These are phyloP conservation scores for Rhizopogon sp. DNA, from an alignment of 768 basidiomycete species.

Conservation along the genomic window DNA sequence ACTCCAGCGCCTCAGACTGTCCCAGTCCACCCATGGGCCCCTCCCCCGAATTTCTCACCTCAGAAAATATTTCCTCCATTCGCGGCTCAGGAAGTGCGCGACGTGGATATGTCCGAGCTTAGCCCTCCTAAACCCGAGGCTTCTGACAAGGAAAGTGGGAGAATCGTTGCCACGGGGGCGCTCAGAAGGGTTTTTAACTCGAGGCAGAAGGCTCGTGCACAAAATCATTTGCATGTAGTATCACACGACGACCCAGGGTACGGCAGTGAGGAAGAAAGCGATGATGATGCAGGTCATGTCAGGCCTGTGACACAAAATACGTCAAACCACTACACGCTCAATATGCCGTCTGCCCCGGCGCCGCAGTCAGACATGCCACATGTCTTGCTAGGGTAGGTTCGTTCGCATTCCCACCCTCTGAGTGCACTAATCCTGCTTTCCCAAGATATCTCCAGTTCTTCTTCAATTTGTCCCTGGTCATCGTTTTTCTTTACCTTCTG, in stretches of 20 bases:
- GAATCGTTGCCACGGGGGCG: constrained; percentile 59
- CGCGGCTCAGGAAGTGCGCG: constrained; percentile 43
- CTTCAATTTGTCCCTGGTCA: constrained; percentile 83
- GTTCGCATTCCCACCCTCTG: background rate
- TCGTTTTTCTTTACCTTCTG: constrained; percentile 80
- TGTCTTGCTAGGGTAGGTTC: constrained; percentile 75
- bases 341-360: constrained; percentile 59
- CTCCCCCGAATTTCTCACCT: constrained; percentile 56
- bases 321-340: constrained; percentile 80
- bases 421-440: constrained; percentile 10
- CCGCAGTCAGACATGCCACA: constrained; percentile 69
- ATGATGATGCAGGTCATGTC: constrained; percentile 37
- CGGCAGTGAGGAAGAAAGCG: constrained; percentile 42
- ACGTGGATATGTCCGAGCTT: constrained; percentile 72
- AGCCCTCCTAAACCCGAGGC: constrained; percentile 54
- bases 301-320: constrained; percentile 47
- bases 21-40: constrained; percentile 56
- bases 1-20: constrained; percentile 40
- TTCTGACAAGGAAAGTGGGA: constrained; percentile 31
- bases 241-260: constrained; percentile 28
- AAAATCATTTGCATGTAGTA: constrained; percentile 14
- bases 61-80: constrained; percentile 53
- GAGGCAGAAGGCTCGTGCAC: constrained; percentile 44
- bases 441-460: constrained; percentile 88
- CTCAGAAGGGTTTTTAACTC: constrained; percentile 61